A percentile compares a stretch with the other conserved stretches of the same genome.
phyloP scores from a whole-genome alignment of 1,284 basidiomycete genomes.

The Hypsizygus ulmarius region DNA sequence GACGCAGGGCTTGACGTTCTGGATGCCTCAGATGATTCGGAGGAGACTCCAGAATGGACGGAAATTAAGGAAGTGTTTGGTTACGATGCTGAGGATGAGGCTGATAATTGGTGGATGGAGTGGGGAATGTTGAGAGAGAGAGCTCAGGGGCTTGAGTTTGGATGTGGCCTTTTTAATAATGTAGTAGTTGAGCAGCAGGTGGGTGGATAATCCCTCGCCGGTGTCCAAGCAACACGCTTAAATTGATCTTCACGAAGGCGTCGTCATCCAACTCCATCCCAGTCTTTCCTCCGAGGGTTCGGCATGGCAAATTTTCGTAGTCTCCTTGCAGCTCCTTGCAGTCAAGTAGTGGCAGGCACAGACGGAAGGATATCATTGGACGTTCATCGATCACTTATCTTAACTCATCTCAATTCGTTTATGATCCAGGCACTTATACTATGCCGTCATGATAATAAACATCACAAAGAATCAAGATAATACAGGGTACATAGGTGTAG shows the following conservation, averaged over 20 bases:
- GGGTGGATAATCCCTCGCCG: conserved; percentile 7
- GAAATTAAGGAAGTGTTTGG: conserved; percentile 34
- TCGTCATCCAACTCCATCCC: not conserved
- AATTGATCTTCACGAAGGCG: not conserved
- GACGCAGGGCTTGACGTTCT: conserved; percentile 38
- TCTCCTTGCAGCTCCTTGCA: too few species aligned
- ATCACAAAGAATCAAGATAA: too few species aligned
- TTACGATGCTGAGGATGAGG: conserved; percentile 24
- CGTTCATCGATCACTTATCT: too few species aligned
- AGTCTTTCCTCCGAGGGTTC: not conserved
- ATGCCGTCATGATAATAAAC: too few species aligned
- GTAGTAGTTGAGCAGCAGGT: conserved; percentile 18
- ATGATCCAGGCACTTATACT: too few species aligned
- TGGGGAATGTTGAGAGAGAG: conserved; percentile 22
- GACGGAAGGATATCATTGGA: too few species aligned
- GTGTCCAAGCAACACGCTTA: not conserved
- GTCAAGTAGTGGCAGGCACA: too few species aligned
- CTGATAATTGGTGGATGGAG: conserved; percentile 24
- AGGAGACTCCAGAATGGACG: conserved; percentile 35
- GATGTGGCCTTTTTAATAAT: conserved; percentile 11
- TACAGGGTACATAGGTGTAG: too few species aligned
- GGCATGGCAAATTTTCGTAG: conserved; percentile 5
- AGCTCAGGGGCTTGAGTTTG: conserved; percentile 11
- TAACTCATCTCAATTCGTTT: too few species aligned
- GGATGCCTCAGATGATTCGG: conserved; percentile 20